Percentiles rank a stretch among this genome's conserved stretches.
phyloP scores from a whole-genome alignment of 805 yeast species.

The Lachancea quebecensis region DNA sequence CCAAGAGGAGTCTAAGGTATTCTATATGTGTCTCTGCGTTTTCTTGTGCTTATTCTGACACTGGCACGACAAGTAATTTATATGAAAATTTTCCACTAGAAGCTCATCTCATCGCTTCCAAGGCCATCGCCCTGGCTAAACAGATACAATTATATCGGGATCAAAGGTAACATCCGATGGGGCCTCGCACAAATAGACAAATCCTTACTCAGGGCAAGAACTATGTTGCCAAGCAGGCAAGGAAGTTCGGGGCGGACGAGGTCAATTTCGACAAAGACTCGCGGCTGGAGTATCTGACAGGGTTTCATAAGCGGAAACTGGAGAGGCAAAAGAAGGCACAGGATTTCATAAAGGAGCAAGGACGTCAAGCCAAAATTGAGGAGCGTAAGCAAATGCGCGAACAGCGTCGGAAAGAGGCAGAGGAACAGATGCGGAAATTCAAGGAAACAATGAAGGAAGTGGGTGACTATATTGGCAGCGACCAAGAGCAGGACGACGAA shows the following conservation, averaged over 20 bases:
- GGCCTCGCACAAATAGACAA: conserved; percentile 54
- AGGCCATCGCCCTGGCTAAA: not conserved
- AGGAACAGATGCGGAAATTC: conserved; percentile 42
- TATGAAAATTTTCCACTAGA: too few relatives aligned
- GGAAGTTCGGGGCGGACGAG: conserved; percentile 68
- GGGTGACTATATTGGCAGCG: conserved; percentile 20
- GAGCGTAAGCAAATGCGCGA: conserved; percentile 60
- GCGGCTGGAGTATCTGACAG: conserved; percentile 82
- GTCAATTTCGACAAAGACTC: conserved; percentile 76
- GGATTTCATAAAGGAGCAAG: conserved; percentile 69
- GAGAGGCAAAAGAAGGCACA: conserved; percentile 84
- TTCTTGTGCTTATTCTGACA: too few relatives aligned
- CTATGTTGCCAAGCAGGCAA: conserved; percentile 62
- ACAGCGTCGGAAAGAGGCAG: conserved; percentile 60
- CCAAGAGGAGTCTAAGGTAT: too few relatives aligned
- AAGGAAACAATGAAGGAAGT: conserved; percentile 28
- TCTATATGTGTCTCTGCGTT: too few relatives aligned
- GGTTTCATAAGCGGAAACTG: conserved; percentile 89
- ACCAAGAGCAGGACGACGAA: conserved; percentile 16
- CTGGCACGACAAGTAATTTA: too few relatives aligned
- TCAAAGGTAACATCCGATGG: conserved; percentile 10
- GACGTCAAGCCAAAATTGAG: conserved; percentile 61
- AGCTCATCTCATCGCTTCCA: not conserved
- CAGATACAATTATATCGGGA: not conserved
- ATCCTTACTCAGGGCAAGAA: conserved; percentile 81